A percentile compares a stretch with the other conserved stretches of the same genome.
Evolutionary conservation across 441 rosid genomes (phyloP).

Genomic region (Hypseocharis bilobata): DNA sequence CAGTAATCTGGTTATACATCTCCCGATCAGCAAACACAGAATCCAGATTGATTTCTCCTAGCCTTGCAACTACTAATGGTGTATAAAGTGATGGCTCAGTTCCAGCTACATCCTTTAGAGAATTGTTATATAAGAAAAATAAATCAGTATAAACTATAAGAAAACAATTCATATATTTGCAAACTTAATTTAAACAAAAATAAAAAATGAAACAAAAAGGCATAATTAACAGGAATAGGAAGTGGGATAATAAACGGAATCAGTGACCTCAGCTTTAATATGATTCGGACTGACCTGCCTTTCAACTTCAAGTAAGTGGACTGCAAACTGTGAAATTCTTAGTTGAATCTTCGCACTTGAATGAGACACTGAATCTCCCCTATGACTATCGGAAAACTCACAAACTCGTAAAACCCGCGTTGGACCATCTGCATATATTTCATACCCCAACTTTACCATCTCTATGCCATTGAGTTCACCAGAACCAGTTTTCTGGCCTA

Average conservation of each 20-base stretch:
- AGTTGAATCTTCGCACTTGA: slow-evolving; percentile 59
- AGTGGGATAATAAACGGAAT: not conserved
- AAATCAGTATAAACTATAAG: slow-evolving; percentile 14
- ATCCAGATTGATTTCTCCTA: slow-evolving; percentile 53
- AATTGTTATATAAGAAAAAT: slow-evolving; percentile 21
- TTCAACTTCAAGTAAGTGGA: slow-evolving; percentile 64
- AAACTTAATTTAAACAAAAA: not conserved
- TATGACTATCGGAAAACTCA: slow-evolving; percentile 48
- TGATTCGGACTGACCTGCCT: slow-evolving; percentile 50
- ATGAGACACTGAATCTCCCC: slow-evolving; percentile 32
- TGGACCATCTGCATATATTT: slow-evolving; percentile 87
- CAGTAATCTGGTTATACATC: slow-evolving; percentile 58
- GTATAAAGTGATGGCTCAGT: slow-evolving; percentile 35
- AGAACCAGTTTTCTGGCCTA: slow-evolving; percentile 34
- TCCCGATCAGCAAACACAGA: slow-evolving; percentile 54
- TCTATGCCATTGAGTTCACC: slow-evolving; percentile 39
- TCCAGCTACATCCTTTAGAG: slow-evolving; percentile 48
- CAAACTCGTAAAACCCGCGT: slow-evolving; percentile 79
- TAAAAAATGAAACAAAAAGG: slow-evolving; percentile 13
- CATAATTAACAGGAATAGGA: slow-evolving; percentile 1
- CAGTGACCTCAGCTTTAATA: not conserved
- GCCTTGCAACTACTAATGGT: slow-evolving; percentile 56
- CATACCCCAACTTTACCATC: slow-evolving; percentile 63
- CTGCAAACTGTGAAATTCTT: slow-evolving; percentile 52
- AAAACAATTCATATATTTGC: not conserved